A percentile compares a stretch with the other conserved stretches of the same genome.
These are phyloP conservation scores for Polygonum aviculare DNA, from an alignment of 148 eudicot genomes.

Conservation along the genomic window DNA sequence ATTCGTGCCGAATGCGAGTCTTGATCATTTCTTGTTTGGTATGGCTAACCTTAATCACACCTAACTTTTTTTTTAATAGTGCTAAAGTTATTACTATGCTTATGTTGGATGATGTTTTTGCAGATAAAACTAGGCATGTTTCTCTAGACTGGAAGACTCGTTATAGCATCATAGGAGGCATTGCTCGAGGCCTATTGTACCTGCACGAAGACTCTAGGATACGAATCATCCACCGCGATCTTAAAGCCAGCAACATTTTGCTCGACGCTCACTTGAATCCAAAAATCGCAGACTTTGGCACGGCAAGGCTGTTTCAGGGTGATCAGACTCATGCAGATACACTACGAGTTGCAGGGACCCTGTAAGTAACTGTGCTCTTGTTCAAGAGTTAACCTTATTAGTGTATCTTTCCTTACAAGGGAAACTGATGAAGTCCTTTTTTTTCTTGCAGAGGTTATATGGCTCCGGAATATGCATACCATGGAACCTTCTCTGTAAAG, in stretches of 20 bases:
- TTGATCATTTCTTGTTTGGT: constrained; percentile 13
- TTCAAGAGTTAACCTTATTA: background rate
- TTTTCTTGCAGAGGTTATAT: constrained; percentile 34
- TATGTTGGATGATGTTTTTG: background rate
- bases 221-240: constrained; percentile 23
- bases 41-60: background rate
- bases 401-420: background rate
- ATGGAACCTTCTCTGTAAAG: constrained; percentile 33
- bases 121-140: constrained; percentile 9
- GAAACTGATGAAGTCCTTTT: background rate
- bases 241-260: constrained; percentile 28
- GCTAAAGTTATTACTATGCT: background rate
- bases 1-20: constrained; percentile 11
- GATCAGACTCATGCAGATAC: constrained; percentile 25
- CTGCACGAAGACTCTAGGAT: constrained; percentile 26
- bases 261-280: constrained; percentile 26
- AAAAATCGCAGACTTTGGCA: constrained; percentile 31
- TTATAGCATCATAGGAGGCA: constrained; percentile 23
- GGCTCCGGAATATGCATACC: constrained; percentile 45
- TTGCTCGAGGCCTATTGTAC: constrained; percentile 22
- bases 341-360: constrained; percentile 19
- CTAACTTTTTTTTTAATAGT: background rate
- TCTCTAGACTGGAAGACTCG: constrained; percentile 25
- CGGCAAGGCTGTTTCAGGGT: constrained; percentile 24
- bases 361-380: constrained; percentile 20